Evolutionary conservation across 2,329 filamentous ascomycete genomes (phyloP).

Genomic region (Cercospora berteroae): DNA sequence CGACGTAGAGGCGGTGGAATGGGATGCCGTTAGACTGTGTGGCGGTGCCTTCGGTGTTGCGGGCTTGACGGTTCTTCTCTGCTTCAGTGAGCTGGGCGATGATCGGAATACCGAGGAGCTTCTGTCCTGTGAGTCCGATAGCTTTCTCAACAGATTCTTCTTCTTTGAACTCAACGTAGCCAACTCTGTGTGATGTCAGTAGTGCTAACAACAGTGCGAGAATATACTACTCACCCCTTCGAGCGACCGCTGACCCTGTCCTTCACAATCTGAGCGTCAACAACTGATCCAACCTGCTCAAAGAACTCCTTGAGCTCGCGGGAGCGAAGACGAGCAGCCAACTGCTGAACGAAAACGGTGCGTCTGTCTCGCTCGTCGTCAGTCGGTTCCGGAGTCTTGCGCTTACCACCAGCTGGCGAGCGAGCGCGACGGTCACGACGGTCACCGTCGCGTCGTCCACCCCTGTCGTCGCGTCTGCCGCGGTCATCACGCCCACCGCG

Average conservation of each 20-base stretch:
- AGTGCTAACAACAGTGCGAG: background rate
- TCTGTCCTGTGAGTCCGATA: slow-evolving; percentile 97
- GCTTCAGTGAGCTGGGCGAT: slow-evolving; percentile 98
- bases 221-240: slow-evolving; percentile 71
- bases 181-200: slow-evolving; percentile 67
- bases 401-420: slow-evolving; percentile 42
- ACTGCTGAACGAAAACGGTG: slow-evolving; percentile 97
- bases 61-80: slow-evolving; percentile 97
- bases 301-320: slow-evolving; percentile 89
- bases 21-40: slow-evolving; percentile 80
- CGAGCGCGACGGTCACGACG: slow-evolving; percentile 47
- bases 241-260: slow-evolving; percentile 94
- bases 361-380: slow-evolving; percentile 96
- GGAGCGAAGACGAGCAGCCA: slow-evolving; percentile 87
- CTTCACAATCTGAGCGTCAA: slow-evolving; percentile 97
- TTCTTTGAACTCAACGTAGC: slow-evolving; percentile 97
- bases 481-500: slow-evolving; percentile 55
- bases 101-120: slow-evolving; percentile 95
- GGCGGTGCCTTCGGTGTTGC: slow-evolving; percentile 68
- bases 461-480: slow-evolving; percentile 54
- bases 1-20: slow-evolving; percentile 97
- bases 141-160: slow-evolving; percentile 92
- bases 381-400: slow-evolving; percentile 65
- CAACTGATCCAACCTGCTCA: slow-evolving; percentile 88
- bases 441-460: slow-evolving; percentile 58